Evolutionary conservation across 1,284 basidiomycete species (phyloP).

Genomic region (Mycosarcoma mackinlayi): DNA sequence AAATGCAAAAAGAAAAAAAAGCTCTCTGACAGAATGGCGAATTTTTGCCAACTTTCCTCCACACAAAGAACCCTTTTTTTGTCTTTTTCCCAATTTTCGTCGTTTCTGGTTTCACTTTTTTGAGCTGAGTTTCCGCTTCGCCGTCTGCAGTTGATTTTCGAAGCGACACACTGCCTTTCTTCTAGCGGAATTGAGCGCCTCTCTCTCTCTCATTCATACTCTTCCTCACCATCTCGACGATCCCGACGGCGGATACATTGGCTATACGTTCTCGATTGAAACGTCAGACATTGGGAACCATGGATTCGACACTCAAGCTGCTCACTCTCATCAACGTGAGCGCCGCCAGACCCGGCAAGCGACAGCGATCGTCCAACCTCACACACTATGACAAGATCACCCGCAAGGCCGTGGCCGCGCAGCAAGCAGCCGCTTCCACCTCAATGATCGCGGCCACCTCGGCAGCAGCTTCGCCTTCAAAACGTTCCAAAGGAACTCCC

Average conservation of each 20-base stretch:
- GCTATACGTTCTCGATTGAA: too few species aligned
- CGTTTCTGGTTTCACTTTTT: too few species aligned
- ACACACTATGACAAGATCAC: slow-evolving; percentile 46
- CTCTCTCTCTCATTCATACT: neutral
- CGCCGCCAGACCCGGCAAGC: slow-evolving; percentile 73
- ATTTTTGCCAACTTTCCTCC: slow-evolving; percentile 15
- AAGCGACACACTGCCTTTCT: too few species aligned
- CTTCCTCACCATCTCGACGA: slow-evolving; percentile 6
- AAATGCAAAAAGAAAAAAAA: slow-evolving; percentile 3
- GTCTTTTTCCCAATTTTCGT: slow-evolving; percentile 1
- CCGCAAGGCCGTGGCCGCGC: slow-evolving; percentile 31
- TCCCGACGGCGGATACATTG: too few species aligned
- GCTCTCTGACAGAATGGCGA: too few species aligned
- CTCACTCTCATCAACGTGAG: slow-evolving; percentile 94
- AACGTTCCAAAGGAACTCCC: slow-evolving; percentile 8
- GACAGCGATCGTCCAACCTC: slow-evolving; percentile 65
- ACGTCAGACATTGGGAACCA: slow-evolving; percentile 9
- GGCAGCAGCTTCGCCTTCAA: slow-evolving; percentile 23
- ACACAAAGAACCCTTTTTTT: slow-evolving; percentile 2
- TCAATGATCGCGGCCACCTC: slow-evolving; percentile 17
- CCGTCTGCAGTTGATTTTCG: neutral
- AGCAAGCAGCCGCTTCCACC: slow-evolving; percentile 40
- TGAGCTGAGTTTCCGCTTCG: neutral
- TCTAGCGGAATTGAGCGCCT: neutral
- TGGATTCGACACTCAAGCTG: slow-evolving; percentile 71